Conservation (phyloP, 192 early-diverging fungal species). For the Phlyctochytrium planicorne region DNA sequence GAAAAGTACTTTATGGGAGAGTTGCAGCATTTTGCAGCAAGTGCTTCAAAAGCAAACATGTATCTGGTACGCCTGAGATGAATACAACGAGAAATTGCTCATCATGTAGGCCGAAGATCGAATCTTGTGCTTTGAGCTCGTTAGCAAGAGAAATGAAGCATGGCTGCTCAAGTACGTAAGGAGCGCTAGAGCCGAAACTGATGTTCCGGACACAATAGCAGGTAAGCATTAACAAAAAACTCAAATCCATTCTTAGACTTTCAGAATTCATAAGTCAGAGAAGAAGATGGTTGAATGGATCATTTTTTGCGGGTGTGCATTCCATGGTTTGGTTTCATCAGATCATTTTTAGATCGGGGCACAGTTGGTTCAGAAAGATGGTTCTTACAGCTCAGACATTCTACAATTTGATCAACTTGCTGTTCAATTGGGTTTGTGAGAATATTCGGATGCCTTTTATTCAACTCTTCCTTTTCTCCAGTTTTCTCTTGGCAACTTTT, state of each 20-base stretch:
- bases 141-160: conserved; percentile 69
- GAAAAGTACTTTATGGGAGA: conserved; percentile 81
- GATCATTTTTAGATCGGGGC: conserved; percentile 67
- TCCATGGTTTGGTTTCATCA: conserved; percentile 65
- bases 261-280: conserved; percentile 52
- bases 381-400: conserved; percentile 62
- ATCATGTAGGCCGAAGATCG: conserved; percentile 57
- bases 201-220: conserved; percentile 73
- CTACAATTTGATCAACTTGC: conserved; percentile 66
- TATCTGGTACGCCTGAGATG: conserved; percentile 40
- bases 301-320: conserved; percentile 80
- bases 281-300: conserved; percentile 82
- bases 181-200: conserved; percentile 73
- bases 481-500: conserved; percentile 73
- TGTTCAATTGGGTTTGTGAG: conserved; percentile 83
- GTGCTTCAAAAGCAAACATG: conserved; percentile 74
- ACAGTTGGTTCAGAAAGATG: conserved; percentile 57
- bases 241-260: not conserved
- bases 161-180: conserved; percentile 74
- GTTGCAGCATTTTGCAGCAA: conserved; percentile 51
- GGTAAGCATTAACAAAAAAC: conserved; percentile 31
- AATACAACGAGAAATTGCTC: not conserved
- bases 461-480: conserved; percentile 66
- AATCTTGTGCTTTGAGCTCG: conserved; percentile 82
- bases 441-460: conserved; percentile 45